These are phyloP conservation scores for Boletus rex-veris DNA, from an alignment of 768 basidiomycete genomes.

Conservation along the genomic window DNA sequence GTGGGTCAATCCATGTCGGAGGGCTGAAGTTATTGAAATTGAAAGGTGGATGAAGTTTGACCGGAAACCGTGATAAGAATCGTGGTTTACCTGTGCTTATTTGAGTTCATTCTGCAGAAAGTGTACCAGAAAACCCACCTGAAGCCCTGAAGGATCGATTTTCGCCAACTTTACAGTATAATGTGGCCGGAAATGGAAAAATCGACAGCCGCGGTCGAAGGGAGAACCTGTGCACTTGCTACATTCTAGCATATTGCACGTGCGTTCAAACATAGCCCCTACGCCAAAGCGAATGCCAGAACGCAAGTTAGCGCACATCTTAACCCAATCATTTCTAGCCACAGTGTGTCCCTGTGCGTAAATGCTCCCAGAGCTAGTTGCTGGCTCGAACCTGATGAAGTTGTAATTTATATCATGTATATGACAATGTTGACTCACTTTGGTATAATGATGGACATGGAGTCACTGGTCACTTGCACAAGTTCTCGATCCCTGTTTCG, in stretches of 20 bases:
- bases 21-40: conserved; percentile 73
- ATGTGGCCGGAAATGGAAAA: conserved; percentile 80
- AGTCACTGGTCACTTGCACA: conserved; percentile 77
- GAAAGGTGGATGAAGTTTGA: conserved; percentile 94
- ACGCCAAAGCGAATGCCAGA: conserved; percentile 88
- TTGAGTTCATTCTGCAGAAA: neutral
- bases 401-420: neutral
- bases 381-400: conserved; percentile 21
- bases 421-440: conserved; percentile 50
- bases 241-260: conserved; percentile 69
- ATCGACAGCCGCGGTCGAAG: conserved; percentile 75
- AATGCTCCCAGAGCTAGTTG: conserved; percentile 3
- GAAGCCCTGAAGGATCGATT: conserved; percentile 35
- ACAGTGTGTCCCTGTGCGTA: conserved; percentile 19
- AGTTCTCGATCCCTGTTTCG: conserved; percentile 72
- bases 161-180: conserved; percentile 67
- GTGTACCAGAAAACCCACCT: conserved; percentile 38
- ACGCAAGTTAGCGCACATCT: conserved; percentile 78
- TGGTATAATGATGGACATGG: conserved; percentile 83
- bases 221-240: conserved; percentile 52
- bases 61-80: conserved; percentile 85
- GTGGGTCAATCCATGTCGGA: conserved; percentile 29
- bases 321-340: conserved; percentile 43
- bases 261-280: conserved; percentile 75
- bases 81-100: conserved; percentile 41